These are phyloP conservation scores for Trichomonascaceae sp. DNA, from an alignment of 1,139 yeast species.

Conservation along the genomic window DNA sequence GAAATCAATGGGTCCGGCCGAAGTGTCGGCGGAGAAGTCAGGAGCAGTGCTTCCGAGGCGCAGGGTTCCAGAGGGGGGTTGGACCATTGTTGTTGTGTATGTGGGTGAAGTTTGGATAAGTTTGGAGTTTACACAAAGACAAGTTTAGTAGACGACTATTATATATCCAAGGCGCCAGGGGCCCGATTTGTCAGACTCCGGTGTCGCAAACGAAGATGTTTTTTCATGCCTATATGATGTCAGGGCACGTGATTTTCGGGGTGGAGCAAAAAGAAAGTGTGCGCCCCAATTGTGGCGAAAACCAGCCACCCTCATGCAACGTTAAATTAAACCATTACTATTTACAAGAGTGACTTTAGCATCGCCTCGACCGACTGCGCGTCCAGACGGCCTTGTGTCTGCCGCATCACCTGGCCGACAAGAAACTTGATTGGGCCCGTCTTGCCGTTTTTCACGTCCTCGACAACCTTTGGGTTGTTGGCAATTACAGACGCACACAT, in stretches of 20 bases:
- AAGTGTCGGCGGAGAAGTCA: slow-evolving; percentile 60
- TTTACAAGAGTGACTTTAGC: slow-evolving; percentile 4
- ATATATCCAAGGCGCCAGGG: slow-evolving; percentile 1
- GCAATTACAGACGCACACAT: slow-evolving; percentile 42
- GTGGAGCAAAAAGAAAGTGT: too few species aligned
- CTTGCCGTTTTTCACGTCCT: slow-evolving; percentile 44
- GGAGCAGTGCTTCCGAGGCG: slow-evolving; percentile 66
- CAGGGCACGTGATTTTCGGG: slow-evolving; percentile 1
- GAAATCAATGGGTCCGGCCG: slow-evolving; percentile 62
- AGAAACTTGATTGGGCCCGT: slow-evolving; percentile 55
- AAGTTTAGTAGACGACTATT: neutral
- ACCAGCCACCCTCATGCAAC: neutral
- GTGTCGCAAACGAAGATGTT: too few species aligned
- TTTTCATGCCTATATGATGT: neutral
- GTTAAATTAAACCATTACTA: neutral
- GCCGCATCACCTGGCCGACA: slow-evolving; percentile 76
- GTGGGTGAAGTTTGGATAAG: too few species aligned
- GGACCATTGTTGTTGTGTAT: slow-evolving; percentile 6
- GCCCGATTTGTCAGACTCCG: too few species aligned
- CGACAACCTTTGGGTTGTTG: slow-evolving; percentile 43
- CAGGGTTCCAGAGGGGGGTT: slow-evolving; percentile 18
- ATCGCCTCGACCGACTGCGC: slow-evolving; percentile 10
- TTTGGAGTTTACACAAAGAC: neutral
- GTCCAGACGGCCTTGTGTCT: slow-evolving; percentile 43
- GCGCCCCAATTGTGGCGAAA: too few species aligned